These are phyloP conservation scores for Cordyceps javanica DNA, from an alignment of 2,329 filamentous ascomycete species.

Conservation along the genomic window DNA sequence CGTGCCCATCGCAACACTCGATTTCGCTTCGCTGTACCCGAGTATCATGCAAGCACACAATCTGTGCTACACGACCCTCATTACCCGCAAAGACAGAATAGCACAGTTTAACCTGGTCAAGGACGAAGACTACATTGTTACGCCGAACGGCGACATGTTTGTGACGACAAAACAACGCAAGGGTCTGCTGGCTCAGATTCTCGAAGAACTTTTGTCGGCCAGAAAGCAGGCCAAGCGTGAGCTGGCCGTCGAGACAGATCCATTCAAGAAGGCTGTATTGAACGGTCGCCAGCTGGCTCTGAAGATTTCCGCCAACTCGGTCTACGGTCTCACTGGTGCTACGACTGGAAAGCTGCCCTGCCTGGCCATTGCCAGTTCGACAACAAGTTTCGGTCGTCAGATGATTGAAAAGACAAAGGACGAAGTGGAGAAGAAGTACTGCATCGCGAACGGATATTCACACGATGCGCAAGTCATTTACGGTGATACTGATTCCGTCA, in stretches of 20 bases:
- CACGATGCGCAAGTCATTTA: slow-evolving; percentile 97
- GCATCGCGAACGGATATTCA: slow-evolving; percentile 86
- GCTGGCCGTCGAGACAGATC: slow-evolving; percentile 79
- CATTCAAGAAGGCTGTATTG: slow-evolving; percentile 95
- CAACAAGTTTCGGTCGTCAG: slow-evolving; percentile 91
- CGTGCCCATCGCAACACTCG: slow-evolving; percentile 89
- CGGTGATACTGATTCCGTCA: slow-evolving; percentile 98
- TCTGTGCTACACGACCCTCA: slow-evolving; percentile 89
- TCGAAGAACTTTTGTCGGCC: slow-evolving; percentile 85
- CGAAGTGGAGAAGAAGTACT: slow-evolving; percentile 89
- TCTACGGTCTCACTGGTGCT: slow-evolving; percentile 94
- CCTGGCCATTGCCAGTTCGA: slow-evolving; percentile 90
- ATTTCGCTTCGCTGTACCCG: slow-evolving; percentile 97
- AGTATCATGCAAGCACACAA: slow-evolving; percentile 99
- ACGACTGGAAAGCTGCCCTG: slow-evolving; percentile 95
- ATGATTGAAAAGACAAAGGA: slow-evolving; percentile 99
- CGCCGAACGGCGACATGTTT: slow-evolving; percentile 90
- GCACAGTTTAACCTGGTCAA: slow-evolving; percentile 73
- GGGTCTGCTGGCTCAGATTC: slow-evolving; percentile 86
- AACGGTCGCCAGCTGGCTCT: slow-evolving; percentile 95
- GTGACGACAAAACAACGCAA: slow-evolving; percentile 84
- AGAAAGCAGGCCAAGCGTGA: slow-evolving; percentile 94
- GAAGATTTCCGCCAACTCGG: slow-evolving; percentile 95
- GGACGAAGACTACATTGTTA: slow-evolving; percentile 93
- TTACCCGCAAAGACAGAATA: slow-evolving; percentile 66